Evolutionary conservation across 768 basidiomycete species (phyloP).

Genomic region (Boletus pseudopeckii): DNA sequence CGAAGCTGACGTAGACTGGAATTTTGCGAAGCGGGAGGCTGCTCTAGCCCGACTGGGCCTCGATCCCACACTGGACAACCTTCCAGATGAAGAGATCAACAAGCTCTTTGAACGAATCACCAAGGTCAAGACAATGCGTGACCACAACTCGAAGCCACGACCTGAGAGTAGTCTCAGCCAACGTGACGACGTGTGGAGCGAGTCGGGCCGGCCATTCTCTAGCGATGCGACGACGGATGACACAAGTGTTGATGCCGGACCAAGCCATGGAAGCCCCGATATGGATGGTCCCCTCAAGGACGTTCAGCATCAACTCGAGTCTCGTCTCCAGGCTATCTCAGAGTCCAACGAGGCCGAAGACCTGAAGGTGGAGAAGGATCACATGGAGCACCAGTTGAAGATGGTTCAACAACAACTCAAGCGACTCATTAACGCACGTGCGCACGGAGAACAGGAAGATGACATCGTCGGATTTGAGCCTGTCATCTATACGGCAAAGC

Average conservation of each 20-base stretch:
- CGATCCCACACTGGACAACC: conserved; percentile 86
- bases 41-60: conserved; percentile 82
- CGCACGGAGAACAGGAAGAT: conserved; percentile 70
- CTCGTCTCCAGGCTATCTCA: conserved; percentile 55
- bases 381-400: conserved; percentile 86
- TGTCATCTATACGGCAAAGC: conserved; percentile 75
- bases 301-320: conserved; percentile 73
- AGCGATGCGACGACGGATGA: conserved; percentile 84
- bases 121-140: conserved; percentile 84
- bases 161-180: conserved; percentile 89
- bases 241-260: conserved; percentile 72
- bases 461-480: conserved; percentile 70
- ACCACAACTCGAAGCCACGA: conserved; percentile 73
- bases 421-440: conserved; percentile 70
- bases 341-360: conserved; percentile 79
- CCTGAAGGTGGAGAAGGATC: conserved; percentile 84
- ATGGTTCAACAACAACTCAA: conserved; percentile 81
- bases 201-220: conserved; percentile 73
- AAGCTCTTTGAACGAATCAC: conserved; percentile 93
- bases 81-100: conserved; percentile 93
- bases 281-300: conserved; percentile 63
- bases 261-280: conserved; percentile 61
- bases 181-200: conserved; percentile 87
- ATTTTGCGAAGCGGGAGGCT: conserved; percentile 93
- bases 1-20: conserved; percentile 87